Conservation (phyloP, 2,329 filamentous ascomycete species). For the Colletotrichum tropicicola region DNA sequence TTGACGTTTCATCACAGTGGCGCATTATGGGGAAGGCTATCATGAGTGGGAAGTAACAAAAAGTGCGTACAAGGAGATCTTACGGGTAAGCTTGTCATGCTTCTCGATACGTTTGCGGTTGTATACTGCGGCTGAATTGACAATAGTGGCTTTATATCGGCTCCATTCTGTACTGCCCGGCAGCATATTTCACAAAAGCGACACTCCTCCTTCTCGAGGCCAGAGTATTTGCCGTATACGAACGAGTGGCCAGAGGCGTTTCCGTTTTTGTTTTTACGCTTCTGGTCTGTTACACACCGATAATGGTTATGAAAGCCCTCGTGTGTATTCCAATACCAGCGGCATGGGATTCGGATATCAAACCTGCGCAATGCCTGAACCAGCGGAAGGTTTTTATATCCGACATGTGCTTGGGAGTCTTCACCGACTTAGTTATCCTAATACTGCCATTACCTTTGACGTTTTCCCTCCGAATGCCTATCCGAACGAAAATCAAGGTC, state of each 20-base stretch:
- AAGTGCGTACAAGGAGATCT: slow-evolving; percentile 20
- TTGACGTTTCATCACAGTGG: slow-evolving; percentile 19
- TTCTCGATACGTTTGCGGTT: neutral
- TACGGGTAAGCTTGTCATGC: neutral
- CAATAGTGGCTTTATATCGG: slow-evolving; percentile 36
- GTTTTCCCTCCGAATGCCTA: slow-evolving; percentile 36
- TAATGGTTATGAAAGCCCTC: slow-evolving; percentile 35
- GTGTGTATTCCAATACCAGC: slow-evolving; percentile 33
- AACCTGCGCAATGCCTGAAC: slow-evolving; percentile 32
- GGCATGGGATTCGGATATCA: slow-evolving; percentile 33
- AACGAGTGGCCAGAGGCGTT: slow-evolving; percentile 34
- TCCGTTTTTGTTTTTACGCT: slow-evolving; percentile 36
- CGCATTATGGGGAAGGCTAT: slow-evolving; percentile 31
- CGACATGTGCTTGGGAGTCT: slow-evolving; percentile 40
- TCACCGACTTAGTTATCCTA: slow-evolving; percentile 43
- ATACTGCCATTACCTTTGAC: slow-evolving; percentile 41
- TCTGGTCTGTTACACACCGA: slow-evolving; percentile 35
- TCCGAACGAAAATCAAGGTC: slow-evolving; percentile 41
- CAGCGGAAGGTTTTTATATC: slow-evolving; percentile 40
- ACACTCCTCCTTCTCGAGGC: slow-evolving; percentile 41
- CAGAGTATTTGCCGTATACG: slow-evolving; percentile 38
- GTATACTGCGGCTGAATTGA: neutral
- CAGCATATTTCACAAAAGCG: slow-evolving; percentile 39
- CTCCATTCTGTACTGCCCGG: slow-evolving; percentile 37
- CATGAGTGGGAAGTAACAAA: slow-evolving; percentile 33